A percentile compares a stretch with the other conserved stretches of the same genome.
These are phyloP conservation scores for Plasmodium blacklocki DNA, from an alignment of 169 alveolate genomes.

Conservation along the genomic window DNA sequence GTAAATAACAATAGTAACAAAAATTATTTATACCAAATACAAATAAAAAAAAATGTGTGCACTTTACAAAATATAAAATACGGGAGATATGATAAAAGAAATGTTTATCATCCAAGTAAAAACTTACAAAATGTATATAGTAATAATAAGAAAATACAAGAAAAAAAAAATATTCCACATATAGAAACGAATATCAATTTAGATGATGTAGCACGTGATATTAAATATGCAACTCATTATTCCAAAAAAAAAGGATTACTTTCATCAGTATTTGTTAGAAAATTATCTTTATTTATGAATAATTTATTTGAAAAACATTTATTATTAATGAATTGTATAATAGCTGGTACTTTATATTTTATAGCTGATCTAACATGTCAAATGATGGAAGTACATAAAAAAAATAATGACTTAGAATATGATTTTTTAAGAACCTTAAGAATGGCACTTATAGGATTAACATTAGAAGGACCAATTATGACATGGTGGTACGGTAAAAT, in stretches of 20 bases:
- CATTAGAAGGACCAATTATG: slow-evolving; percentile 74
- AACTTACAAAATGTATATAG: background rate
- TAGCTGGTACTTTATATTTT: slow-evolving; percentile 63
- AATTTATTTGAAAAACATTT: slow-evolving; percentile 76
- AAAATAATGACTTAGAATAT: slow-evolving; percentile 2
- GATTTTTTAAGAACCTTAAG: slow-evolving; percentile 64
- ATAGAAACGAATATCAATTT: background rate
- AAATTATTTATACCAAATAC: no score
- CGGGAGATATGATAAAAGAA: background rate
- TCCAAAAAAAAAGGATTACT: slow-evolving; percentile 10
- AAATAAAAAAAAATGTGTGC: no score
- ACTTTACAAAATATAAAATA: no score
- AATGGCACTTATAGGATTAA: slow-evolving; percentile 56
- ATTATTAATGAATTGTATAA: slow-evolving; percentile 65
- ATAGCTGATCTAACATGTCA: slow-evolving; percentile 73
- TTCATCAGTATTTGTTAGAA: background rate
- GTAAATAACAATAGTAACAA: no score
- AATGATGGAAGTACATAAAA: slow-evolving; percentile 47
- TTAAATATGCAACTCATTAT: background rate
- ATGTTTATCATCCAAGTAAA: background rate
- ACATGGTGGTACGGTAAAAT: slow-evolving; percentile 77
- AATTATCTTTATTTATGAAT: slow-evolving; percentile 26
- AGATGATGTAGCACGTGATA: slow-evolving; percentile 5
- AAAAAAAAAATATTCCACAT: background rate
- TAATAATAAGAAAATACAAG: background rate